Evolutionary conservation across 73 alveolate species (phyloP).

Genomic region (Tetrahymena borealis): DNA sequence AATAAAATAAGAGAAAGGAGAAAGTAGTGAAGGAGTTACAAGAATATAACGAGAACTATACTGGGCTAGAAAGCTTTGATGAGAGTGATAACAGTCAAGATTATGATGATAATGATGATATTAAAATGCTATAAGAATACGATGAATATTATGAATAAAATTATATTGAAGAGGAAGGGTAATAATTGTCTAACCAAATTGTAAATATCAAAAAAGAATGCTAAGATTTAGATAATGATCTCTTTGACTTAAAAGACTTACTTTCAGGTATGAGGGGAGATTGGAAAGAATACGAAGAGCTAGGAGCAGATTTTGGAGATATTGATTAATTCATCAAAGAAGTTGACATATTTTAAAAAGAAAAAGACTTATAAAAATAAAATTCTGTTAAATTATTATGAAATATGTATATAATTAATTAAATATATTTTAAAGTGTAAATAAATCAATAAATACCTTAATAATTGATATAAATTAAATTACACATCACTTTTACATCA

Average conservation of each 20-base stretch:
- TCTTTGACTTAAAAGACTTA: not conserved
- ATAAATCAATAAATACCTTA: not conserved
- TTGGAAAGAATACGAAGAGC: not conserved
- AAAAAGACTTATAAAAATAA: not conserved
- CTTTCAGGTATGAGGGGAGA: not conserved
- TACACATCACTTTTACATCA: too few relatives aligned
- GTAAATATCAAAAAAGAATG: not conserved
- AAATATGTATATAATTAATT: not conserved
- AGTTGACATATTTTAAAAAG: not conserved
- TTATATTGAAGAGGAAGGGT: not conserved
- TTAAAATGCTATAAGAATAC: not conserved
- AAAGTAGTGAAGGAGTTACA: not conserved
- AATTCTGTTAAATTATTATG: not conserved
- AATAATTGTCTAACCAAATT: not conserved
- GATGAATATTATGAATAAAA: not conserved
- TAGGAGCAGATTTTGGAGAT: not conserved
- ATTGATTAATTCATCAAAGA: not conserved
- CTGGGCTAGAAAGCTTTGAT: not conserved
- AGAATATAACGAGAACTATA: not conserved
- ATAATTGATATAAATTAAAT: too few relatives aligned
- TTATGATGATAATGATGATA: not conserved
- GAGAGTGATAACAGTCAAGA: not conserved
- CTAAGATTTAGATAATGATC: not conserved
- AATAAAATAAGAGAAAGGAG: not conserved
- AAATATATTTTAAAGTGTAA: not conserved